Evolutionary conservation across 805 yeast genomes (phyloP).

Genomic region (Ogataea wickerhamii): DNA sequence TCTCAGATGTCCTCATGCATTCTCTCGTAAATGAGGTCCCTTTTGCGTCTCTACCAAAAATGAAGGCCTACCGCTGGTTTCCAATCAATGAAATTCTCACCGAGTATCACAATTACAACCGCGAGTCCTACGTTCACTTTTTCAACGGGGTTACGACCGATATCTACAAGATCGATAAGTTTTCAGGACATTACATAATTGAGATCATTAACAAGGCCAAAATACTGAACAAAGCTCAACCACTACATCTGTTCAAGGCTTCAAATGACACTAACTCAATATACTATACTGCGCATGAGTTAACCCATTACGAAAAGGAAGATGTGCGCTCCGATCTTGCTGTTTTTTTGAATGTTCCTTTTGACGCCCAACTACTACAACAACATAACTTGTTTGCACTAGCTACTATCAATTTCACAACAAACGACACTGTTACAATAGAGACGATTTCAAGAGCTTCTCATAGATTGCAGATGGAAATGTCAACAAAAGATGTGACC

Average conservation of each 20-base stretch:
- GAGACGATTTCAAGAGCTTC: conserved; percentile 19
- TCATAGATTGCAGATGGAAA: conserved; percentile 20
- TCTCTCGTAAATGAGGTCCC: conserved; percentile 85
- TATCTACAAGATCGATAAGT: conserved; percentile 24
- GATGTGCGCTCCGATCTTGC: conserved; percentile 59
- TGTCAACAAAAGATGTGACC: conserved; percentile 31
- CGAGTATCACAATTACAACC: conserved; percentile 38
- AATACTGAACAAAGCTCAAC: conserved; percentile 71
- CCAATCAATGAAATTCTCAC: conserved; percentile 53
- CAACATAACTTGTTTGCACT: conserved; percentile 27
- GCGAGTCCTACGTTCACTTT: conserved; percentile 26
- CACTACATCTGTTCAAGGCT: conserved; percentile 78
- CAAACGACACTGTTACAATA: conserved; percentile 20
- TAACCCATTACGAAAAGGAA: conserved; percentile 48
- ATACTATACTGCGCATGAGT: conserved; percentile 71
- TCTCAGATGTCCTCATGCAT: conserved; percentile 84
- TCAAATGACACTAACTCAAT: conserved; percentile 28
- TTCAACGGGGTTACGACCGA: conserved; percentile 23
- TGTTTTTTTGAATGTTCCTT: conserved; percentile 58
- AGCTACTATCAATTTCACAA: conserved; percentile 22
- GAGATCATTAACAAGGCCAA: conserved; percentile 64
- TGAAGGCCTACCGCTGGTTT: conserved; percentile 69
- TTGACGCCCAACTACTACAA: conserved; percentile 36
- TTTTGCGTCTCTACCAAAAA: conserved; percentile 57
- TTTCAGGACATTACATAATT: conserved; percentile 40